A percentile compares a stretch with the other conserved stretches of the same genome.
phyloP scores from a whole-genome alignment of 306 rosid species.

The Dalbergia cultrata region DNA sequence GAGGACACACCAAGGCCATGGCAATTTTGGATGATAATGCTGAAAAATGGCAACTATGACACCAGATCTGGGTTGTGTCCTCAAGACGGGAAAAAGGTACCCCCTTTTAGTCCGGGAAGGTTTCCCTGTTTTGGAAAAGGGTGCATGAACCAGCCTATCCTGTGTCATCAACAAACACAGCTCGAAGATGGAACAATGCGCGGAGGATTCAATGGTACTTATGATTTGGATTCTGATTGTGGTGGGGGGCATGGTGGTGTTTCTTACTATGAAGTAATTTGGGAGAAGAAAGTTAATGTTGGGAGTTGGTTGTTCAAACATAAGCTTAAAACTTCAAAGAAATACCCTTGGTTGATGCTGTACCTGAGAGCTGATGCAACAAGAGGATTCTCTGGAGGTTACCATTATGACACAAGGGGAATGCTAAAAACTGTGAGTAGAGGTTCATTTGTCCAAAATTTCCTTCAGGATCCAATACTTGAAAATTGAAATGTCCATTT shows the following conservation, averaged over 20 bases:
- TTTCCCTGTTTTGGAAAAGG: slow-evolving; percentile 83
- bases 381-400: slow-evolving; percentile 85
- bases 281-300: slow-evolving; percentile 76
- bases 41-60: slow-evolving; percentile 81
- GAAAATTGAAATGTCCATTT: neutral
- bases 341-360: slow-evolving; percentile 89
- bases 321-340: slow-evolving; percentile 74
- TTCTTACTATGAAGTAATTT: slow-evolving; percentile 67
- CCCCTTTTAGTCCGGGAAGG: slow-evolving; percentile 52
- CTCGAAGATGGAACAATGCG: neutral
- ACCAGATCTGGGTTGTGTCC: slow-evolving; percentile 60
- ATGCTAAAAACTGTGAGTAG: slow-evolving; percentile 79
- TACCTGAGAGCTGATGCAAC: slow-evolving; percentile 91
- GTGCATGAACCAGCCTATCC: slow-evolving; percentile 85
- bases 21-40: slow-evolving; percentile 95
- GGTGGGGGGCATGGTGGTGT: slow-evolving; percentile 33
- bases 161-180: neutral
- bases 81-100: slow-evolving; percentile 51
- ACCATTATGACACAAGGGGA: slow-evolving; percentile 87
- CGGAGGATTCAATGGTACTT: slow-evolving; percentile 69
- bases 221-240: slow-evolving; percentile 56
- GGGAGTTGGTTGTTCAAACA: slow-evolving; percentile 87
- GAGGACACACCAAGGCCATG: slow-evolving; percentile 65
- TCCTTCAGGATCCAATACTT: slow-evolving; percentile 3
- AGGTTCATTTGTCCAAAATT: neutral